Percentiles rank a stretch among this genome's conserved stretches.
Conservation (phyloP, 2,329 filamentous ascomycete genomes). For the Colletotrichum tropicale region DNA sequence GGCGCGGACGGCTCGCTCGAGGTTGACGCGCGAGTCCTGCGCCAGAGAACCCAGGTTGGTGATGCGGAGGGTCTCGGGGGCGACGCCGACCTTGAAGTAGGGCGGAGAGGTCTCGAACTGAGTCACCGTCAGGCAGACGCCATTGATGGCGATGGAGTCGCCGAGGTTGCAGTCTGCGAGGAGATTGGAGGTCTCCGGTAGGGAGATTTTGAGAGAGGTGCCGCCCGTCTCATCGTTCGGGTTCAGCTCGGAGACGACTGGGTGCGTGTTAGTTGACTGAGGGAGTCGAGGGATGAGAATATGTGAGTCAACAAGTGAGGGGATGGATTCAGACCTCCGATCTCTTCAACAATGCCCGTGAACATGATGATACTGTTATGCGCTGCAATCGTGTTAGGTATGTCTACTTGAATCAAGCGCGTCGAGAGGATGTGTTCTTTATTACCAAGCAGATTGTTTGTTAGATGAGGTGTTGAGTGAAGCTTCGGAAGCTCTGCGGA, state of each 20-base stretch:
- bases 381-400: background rate
- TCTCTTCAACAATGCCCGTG: constrained; percentile 90
- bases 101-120: constrained; percentile 45
- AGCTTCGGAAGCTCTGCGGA: constrained; percentile 4
- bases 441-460: background rate
- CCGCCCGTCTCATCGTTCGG: constrained; percentile 82
- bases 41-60: constrained; percentile 87
- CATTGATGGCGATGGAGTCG: constrained; percentile 95
- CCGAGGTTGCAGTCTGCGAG: constrained; percentile 84
- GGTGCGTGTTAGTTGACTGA: constrained; percentile 22
- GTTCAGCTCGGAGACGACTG: constrained; percentile 85
- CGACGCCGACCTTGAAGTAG: constrained; percentile 89
- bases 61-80: constrained; percentile 92
- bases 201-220: constrained; percentile 85
- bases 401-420: background rate
- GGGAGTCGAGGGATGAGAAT: background rate
- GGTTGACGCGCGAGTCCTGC: constrained; percentile 76
- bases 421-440: background rate
- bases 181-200: constrained; percentile 70
- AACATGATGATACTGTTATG: constrained; percentile 69
- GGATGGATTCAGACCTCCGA: constrained; percentile 75
- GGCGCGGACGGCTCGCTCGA: constrained; percentile 90
- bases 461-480: background rate
- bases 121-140: constrained; percentile 91
- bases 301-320: background rate